These are phyloP conservation scores for Gnomoniopsis sp. DNA, from an alignment of 2,329 filamentous ascomycete genomes.

Conservation along the genomic window DNA sequence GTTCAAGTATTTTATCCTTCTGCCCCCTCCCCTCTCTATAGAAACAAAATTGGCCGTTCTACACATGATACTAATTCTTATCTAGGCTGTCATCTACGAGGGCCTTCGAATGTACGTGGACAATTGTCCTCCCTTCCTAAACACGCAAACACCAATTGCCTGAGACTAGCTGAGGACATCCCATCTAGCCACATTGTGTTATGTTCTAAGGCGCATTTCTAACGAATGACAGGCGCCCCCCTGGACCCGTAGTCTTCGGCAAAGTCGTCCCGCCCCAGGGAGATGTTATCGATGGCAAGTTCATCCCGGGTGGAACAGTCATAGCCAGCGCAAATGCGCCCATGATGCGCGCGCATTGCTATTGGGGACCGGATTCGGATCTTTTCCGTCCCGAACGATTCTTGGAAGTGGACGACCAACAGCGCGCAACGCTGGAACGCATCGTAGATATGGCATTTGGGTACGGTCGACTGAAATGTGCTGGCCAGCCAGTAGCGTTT, in stretches of 20 bases:
- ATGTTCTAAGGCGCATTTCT: background rate
- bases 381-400: slow-evolving; percentile 60
- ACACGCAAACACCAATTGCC: background rate
- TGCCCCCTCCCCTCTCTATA: too few species aligned
- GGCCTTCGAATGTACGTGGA: slow-evolving; percentile 19
- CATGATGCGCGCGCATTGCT: slow-evolving; percentile 9
- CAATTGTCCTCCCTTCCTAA: background rate
- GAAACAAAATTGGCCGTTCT: background rate
- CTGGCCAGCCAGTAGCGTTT: slow-evolving; percentile 40
- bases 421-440: slow-evolving; percentile 28
- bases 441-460: slow-evolving; percentile 37
- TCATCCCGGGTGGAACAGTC: slow-evolving; percentile 28
- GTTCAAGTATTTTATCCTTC: slow-evolving; percentile 14
- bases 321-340: slow-evolving; percentile 19
- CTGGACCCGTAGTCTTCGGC: background rate
- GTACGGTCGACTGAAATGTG: slow-evolving; percentile 35
- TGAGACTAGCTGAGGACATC: too few species aligned
- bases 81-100: slow-evolving; percentile 21
- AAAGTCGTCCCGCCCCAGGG: slow-evolving; percentile 27
- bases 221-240: background rate
- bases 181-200: background rate
- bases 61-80: background rate
- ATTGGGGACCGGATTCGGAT: slow-evolving; percentile 50
- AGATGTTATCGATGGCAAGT: slow-evolving; percentile 27
- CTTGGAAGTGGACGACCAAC: slow-evolving; percentile 39